phyloP scores from a whole-genome alignment of 2,329 filamentous ascomycete species.

The Stagonosporopsis cucurbitacearum region DNA sequence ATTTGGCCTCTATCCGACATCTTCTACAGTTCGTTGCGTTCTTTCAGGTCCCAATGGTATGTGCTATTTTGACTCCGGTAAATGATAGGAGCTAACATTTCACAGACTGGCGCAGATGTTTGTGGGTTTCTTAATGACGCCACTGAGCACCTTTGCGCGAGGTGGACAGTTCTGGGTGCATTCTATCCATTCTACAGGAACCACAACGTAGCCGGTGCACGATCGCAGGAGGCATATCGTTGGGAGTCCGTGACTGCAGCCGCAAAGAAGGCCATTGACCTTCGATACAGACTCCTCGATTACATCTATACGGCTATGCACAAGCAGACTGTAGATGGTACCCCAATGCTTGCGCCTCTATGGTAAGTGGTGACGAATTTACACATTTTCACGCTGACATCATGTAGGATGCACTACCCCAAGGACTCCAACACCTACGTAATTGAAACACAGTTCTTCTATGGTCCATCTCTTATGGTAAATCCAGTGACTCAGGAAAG shows the following conservation, averaged over 20 bases:
- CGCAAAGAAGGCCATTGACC: constrained; percentile 71
- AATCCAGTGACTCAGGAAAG: constrained; percentile 61
- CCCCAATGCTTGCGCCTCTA: constrained; percentile 70
- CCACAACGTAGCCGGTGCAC: constrained; percentile 71
- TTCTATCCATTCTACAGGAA: constrained; percentile 78
- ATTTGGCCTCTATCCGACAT: constrained; percentile 49
- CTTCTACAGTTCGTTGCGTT: constrained; percentile 55
- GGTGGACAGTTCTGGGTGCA: constrained; percentile 74
- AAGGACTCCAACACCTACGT: constrained; percentile 57
- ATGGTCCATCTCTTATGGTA: constrained; percentile 62
- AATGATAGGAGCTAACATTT: not conserved
- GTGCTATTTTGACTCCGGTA: not conserved
- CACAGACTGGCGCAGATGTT: constrained; percentile 63
- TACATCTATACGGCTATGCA: constrained; percentile 78
- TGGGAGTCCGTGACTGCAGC: constrained; percentile 70
- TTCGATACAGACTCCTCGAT: constrained; percentile 77
- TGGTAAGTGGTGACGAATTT: constrained; percentile 63
- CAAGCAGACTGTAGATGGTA: constrained; percentile 65
- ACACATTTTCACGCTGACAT: not conserved
- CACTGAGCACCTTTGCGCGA: constrained; percentile 72
- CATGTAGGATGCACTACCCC: constrained; percentile 66
- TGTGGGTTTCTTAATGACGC: constrained; percentile 75
- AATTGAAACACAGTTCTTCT: constrained; percentile 65
- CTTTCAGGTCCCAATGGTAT: constrained; percentile 55
- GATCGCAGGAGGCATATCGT: constrained; percentile 58